Base-by-base conservation (phyloP, 768 basidiomycete genomes). In the Russula lepida region DNA sequence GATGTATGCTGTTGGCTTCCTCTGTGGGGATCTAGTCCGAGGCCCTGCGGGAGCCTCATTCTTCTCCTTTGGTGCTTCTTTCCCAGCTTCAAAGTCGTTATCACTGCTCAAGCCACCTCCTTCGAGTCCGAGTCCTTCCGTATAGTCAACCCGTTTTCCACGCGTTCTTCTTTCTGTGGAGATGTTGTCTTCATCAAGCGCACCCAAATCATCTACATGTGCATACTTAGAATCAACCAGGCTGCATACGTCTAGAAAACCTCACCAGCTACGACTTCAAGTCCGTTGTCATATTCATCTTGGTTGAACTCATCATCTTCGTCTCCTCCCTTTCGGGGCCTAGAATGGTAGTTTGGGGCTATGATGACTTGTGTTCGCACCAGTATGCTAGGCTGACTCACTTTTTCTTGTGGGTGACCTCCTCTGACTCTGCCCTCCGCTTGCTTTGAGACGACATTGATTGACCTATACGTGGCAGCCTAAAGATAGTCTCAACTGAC, bases 71-170 rank as follows among this genome's bases (percentile, higher is more conserved):
- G 74, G 68, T 46, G 73, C 72, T 27, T 78, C 79, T 46, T 77
- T 77, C 63, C 78, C 79, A 51, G 77, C 74, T 55, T 77, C 78
- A 59, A 82, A 81, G 54, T 83, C 85, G 52, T 79, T 80, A 1
- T 72, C 71, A 12, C 71, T 70, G 1, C 67, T 70, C 33, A 69
- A 71, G 23, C 59, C 66, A 3, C 63, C 56, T n/a, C n/a, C n/a
- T n/a, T n/a, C n/a, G n/a, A n/a, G n/a, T n/a, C n/a, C n/a, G n/a
- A n/a, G n/a, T 54, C 66, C 62, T 17, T 75, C 69, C 47, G 67
- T 70, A 55, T 72, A 69, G 58, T 69, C 68, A 23, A 68, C 51
- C 51, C 66, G 65, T 15, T 66, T 66, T 5, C 68, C 71, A 17
- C 71, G 70, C 39, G 71, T 71, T 53, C 71, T 68, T 30, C 68